phyloP scores from a whole-genome alignment of 2,329 filamentous ascomycete genomes.

The Rhytidhysteron rufulum region DNA sequence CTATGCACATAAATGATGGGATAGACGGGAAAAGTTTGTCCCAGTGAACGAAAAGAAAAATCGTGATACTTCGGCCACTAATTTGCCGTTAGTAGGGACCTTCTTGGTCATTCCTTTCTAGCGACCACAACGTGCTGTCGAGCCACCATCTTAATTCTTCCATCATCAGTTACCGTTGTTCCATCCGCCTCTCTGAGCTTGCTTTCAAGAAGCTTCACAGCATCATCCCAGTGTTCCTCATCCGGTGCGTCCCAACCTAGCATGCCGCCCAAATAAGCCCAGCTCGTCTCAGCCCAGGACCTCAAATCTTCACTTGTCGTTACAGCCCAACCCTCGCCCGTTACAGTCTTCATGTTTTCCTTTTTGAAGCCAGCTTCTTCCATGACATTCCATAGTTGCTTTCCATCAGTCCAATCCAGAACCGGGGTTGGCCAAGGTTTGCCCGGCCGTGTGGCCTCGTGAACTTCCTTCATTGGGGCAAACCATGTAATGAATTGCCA shows the following conservation, averaged over 20 bases:
- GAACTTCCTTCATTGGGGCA: conserved; percentile 15
- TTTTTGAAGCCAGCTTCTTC: conserved; percentile 21
- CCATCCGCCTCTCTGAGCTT: conserved; percentile 11
- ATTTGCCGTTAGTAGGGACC: no score
- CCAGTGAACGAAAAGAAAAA: no score
- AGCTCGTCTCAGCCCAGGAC: conserved; percentile 23
- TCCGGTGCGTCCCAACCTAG: conserved; percentile 22
- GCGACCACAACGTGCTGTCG: neutral
- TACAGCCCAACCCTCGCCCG: conserved; percentile 21
- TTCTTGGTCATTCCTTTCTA: neutral
- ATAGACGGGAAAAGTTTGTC: no score
- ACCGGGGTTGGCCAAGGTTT: conserved; percentile 15
- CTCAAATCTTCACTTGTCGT: conserved; percentile 12
- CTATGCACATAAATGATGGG: no score
- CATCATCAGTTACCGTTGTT: neutral
- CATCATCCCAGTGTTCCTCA: conserved; percentile 25
- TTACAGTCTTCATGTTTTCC: conserved; percentile 18
- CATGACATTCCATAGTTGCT: conserved; percentile 24
- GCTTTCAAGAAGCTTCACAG: conserved; percentile 19
- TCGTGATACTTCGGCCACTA: no score
- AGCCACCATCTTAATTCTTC: neutral
- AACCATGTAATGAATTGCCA: conserved; percentile 27
- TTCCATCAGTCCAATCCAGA: conserved; percentile 23
- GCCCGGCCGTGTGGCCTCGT: conserved; percentile 15
- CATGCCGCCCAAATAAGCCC: conserved; percentile 27